phyloP scores from a whole-genome alignment of 345 rosid genomes.

The Populus ilicifolia region DNA sequence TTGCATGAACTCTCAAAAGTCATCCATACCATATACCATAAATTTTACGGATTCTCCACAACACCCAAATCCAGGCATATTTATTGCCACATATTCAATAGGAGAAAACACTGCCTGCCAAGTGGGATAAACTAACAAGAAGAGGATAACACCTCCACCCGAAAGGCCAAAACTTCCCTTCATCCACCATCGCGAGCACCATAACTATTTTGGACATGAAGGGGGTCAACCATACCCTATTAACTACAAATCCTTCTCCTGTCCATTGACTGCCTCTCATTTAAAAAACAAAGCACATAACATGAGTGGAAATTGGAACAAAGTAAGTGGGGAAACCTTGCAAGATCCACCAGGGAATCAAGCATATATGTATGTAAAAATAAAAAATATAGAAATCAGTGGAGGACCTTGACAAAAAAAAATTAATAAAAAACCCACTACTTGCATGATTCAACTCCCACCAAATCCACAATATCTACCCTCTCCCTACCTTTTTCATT shows the following conservation, averaged over 20 bases:
- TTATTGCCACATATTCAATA: background rate
- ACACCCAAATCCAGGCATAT: background rate
- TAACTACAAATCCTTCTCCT: background rate
- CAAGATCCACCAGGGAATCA: slow-evolving; percentile 34
- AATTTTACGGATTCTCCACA: background rate
- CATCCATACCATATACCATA: background rate
- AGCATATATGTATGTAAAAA: background rate
- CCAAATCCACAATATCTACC: slow-evolving; percentile 40
- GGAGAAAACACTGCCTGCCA: no score
- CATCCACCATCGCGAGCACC: background rate
- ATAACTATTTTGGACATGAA: background rate
- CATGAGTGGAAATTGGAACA: slow-evolving; percentile 28
- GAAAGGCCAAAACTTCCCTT: background rate
- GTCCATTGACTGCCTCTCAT: slow-evolving; percentile 15
- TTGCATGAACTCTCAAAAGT: background rate
- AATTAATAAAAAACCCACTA: slow-evolving; percentile 14
- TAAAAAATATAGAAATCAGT: slow-evolving; percentile 6
- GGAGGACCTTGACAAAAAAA: slow-evolving; percentile 7
- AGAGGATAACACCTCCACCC: no score
- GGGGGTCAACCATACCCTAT: slow-evolving; percentile 19
- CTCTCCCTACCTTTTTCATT: background rate
- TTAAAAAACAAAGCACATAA: background rate
- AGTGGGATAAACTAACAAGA: no score
- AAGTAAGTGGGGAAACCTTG: slow-evolving; percentile 22
- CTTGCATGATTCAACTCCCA: slow-evolving; percentile 46